Conservation (phyloP, 148 eudicot species). For the Chenopodium quinoa region DNA sequence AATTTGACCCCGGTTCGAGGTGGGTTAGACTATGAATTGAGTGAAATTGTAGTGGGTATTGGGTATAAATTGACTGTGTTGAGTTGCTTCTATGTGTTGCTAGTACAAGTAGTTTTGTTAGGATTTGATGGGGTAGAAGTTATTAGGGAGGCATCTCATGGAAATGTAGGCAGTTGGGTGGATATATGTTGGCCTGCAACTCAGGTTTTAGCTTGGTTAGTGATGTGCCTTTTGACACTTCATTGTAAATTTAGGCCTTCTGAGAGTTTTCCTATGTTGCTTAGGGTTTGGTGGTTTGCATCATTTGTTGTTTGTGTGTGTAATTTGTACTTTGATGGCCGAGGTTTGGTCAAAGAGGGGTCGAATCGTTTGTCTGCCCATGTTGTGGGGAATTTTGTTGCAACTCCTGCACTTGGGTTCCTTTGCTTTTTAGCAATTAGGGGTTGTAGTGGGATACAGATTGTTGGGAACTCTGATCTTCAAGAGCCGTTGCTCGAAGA, state of each 20-base stretch:
- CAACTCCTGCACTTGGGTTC: constrained; percentile 69
- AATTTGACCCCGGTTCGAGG: constrained; percentile 35
- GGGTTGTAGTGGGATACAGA: constrained; percentile 73
- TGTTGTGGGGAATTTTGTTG: constrained; percentile 63
- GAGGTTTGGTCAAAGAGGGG: constrained; percentile 50
- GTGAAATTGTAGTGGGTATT: constrained; percentile 47
- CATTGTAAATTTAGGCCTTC: constrained; percentile 57
- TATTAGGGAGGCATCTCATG: constrained; percentile 48
- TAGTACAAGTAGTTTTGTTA: constrained; percentile 59
- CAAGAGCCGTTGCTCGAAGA: constrained; percentile 90
- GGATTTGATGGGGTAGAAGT: constrained; percentile 65
- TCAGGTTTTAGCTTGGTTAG: constrained; percentile 83
- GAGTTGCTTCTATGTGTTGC: constrained; percentile 79
- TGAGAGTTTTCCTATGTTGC: constrained; percentile 64
- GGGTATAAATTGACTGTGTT: constrained; percentile 54
- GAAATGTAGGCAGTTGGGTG: constrained; percentile 45
- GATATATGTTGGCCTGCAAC: constrained; percentile 59
- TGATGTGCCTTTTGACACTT: constrained; percentile 64
- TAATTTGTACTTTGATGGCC: constrained; percentile 64
- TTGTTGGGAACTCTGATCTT: constrained; percentile 61
- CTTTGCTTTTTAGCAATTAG: constrained; percentile 65
- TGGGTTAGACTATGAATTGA: constrained; percentile 45
- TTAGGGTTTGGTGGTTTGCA: constrained; percentile 87
- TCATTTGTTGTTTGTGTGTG: constrained; percentile 64
- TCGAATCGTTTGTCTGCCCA: constrained; percentile 55